Conservation (phyloP, 495 filamentous ascomycete species). For the Talaromyces stipitatus region DNA sequence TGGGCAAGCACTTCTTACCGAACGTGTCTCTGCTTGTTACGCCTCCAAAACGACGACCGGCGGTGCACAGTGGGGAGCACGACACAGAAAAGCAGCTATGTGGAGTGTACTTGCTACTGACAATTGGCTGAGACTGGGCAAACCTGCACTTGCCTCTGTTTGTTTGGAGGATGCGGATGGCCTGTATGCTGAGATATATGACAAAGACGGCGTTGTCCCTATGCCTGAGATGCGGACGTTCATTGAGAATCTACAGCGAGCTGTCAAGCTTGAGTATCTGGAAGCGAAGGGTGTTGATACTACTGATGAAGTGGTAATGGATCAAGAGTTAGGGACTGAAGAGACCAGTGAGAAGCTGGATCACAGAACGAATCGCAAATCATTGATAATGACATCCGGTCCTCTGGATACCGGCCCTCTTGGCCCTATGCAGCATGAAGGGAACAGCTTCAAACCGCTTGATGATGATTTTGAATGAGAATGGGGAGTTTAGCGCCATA, state of each 20-base stretch:
- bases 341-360: slow-evolving; percentile 54
- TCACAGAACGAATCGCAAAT: slow-evolving; percentile 33
- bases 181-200: slow-evolving; percentile 56
- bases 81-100: slow-evolving; percentile 76
- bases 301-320: slow-evolving; percentile 22
- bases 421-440: slow-evolving; percentile 17
- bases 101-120: slow-evolving; percentile 83
- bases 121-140: slow-evolving; percentile 67
- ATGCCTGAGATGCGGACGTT: slow-evolving; percentile 53
- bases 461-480: slow-evolving; percentile 49
- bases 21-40: slow-evolving; percentile 80
- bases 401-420: slow-evolving; percentile 30
- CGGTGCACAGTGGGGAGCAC: slow-evolving; percentile 55
- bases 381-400: slow-evolving; percentile 27
- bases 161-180: slow-evolving; percentile 63
- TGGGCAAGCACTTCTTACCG: slow-evolving; percentile 71
- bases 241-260: slow-evolving; percentile 51
- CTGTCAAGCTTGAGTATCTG: slow-evolving; percentile 46
- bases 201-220: slow-evolving; percentile 46
- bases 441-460: slow-evolving; percentile 21
- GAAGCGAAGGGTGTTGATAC: slow-evolving; percentile 28
- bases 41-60: slow-evolving; percentile 59
- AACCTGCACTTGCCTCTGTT: slow-evolving; percentile 59
- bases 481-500: slow-evolving; percentile 12
- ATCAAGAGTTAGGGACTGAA: slow-evolving; percentile 38